phyloP scores from a whole-genome alignment of 202 grass and related monocot species.

The Bolboschoenoplectus hybrid region DNA sequence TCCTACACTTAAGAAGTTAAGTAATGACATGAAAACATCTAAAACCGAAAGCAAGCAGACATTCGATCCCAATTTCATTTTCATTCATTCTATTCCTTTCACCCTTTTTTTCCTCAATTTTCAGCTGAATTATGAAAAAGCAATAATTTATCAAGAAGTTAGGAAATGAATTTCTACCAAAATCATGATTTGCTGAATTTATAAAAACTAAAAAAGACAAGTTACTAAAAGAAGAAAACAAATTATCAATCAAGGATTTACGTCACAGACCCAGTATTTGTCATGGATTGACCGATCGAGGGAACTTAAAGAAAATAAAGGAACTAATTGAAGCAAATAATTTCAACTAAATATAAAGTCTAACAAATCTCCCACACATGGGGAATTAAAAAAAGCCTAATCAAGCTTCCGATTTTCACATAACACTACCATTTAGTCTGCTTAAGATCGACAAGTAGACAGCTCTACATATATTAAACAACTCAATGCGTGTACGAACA shows the following conservation, averaged over 20 bases:
- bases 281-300: not conserved
- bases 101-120: not conserved
- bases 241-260: not conserved
- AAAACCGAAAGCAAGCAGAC: not conserved
- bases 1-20: not conserved
- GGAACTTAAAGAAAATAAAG: not conserved
- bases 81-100: not conserved
- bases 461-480: not conserved
- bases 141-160: not conserved
- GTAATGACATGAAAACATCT: not conserved
- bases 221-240: not conserved
- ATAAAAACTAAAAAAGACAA: not conserved
- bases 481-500: not conserved
- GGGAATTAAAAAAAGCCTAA: not conserved
- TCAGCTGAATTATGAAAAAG: not conserved
- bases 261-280: not conserved
- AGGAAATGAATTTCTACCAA: not conserved
- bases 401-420: not conserved
- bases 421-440: not conserved
- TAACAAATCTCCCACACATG: not conserved
- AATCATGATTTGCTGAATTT: not conserved
- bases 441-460: not conserved
- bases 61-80: not conserved
- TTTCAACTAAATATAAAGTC: not conserved
- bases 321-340: not conserved